These are phyloP conservation scores for Dimargaris cristalligena DNA, from an alignment of 192 early-diverging fungal genomes.

Conservation along the genomic window DNA sequence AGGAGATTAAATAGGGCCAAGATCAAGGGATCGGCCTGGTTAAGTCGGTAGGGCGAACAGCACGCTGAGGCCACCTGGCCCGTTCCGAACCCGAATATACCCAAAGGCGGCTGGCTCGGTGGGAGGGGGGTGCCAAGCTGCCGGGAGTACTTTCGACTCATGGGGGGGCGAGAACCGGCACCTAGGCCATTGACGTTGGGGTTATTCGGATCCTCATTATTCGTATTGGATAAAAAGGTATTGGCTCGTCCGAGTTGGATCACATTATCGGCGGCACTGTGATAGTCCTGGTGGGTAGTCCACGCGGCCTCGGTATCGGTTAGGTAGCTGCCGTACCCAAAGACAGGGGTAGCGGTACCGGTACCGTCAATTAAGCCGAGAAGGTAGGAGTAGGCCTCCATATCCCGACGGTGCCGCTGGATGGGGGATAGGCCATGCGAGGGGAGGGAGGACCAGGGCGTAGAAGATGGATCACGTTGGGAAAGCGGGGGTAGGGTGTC, in stretches of 20 bases:
- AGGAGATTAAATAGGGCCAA: conserved; percentile 49
- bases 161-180: no score
- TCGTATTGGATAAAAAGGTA: background rate
- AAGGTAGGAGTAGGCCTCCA: conserved; percentile 1
- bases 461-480: no score
- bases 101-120: conserved; percentile 11
- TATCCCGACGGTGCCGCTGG: conserved; percentile 1
- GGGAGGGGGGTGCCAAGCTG: background rate
- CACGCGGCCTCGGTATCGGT: conserved; percentile 32
- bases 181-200: no score
- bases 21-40: conserved; percentile 42
- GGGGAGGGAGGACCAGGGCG: background rate
- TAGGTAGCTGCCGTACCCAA: conserved; percentile 34
- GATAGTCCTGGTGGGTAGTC: conserved; percentile 25
- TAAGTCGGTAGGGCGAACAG: conserved; percentile 18
- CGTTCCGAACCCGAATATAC: no score
- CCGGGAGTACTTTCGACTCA: background rate
- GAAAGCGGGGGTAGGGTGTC: conserved; percentile 43
- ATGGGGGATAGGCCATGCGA: background rate
- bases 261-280: conserved; percentile 21
- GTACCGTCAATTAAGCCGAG: conserved; percentile 2
- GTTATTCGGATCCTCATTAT: background rate
- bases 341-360: conserved; percentile 9
- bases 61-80: no score
- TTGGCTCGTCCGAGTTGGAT: background rate